Base-by-base conservation (phyloP, 2,329 filamentous ascomycete species). In the Exophiala phaeomuriformis region DNA sequence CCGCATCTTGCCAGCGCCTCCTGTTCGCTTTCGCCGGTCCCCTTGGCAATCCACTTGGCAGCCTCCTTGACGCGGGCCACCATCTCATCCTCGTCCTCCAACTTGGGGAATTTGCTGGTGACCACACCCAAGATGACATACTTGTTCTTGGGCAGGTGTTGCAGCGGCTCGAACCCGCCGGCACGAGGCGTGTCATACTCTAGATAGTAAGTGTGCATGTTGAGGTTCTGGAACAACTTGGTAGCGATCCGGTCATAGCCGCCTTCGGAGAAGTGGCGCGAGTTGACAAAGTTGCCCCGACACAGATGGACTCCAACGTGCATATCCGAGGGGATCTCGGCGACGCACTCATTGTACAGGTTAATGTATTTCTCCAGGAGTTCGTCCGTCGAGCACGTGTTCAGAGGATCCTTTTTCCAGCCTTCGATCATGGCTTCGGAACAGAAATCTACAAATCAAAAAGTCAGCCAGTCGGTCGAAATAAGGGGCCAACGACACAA, bases 251-350 rank as follows among this genome's bases (percentile, higher is more conserved):
- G 70, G 64, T 83, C 80, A 68, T 83, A 83, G 8, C 75, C 76
- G n/a, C 80, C 80, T 62, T 81, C 77, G 50, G 77, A 75, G 57
- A 83, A 83, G 67, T 81, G 77, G 9, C 80, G 73, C 2, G 76
- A 76, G 42, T 77, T 77, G 56, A 81, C 78, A 66, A 83, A 83
- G 69, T 83, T 83, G 44, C 60, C 67, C 41, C 54, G 76, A 74
- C 85, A 88, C 45, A 88, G 73, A 64, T 88, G 85, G 28, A 88
- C 81, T 29, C 85, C 85, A 1, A 85, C 77, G 67, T 86, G 83
- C 75, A 88, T 80, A 64, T 88, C 83, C 1, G 72, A 64, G 0
- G 84, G 82, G 1, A 79, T 70, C 61, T 77, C 75, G 61, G 73
- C 71, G 64, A 86, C 75, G 61, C 75, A 80, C 64, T 83, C 80